These are phyloP conservation scores for Aspergillus tubingensis DNA, from an alignment of 2,329 filamentous ascomycete genomes.

Conservation along the genomic window DNA sequence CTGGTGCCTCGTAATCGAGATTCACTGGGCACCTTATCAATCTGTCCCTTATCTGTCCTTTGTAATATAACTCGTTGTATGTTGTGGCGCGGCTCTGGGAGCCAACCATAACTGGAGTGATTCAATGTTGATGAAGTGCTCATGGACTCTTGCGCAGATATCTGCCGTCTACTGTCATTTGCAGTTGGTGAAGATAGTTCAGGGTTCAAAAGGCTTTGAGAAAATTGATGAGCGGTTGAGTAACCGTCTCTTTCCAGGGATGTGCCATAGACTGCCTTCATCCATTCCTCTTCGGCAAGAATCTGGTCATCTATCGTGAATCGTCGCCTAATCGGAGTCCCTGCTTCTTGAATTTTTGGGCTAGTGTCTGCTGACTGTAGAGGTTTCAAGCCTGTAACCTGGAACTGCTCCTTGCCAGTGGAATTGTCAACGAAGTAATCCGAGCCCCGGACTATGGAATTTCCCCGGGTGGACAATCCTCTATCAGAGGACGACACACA, in stretches of 20 bases:
- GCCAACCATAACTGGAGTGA: slow-evolving; percentile 16
- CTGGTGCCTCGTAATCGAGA: not conserved
- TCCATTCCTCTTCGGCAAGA: slow-evolving; percentile 23
- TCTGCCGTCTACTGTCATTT: not conserved
- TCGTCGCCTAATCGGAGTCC: slow-evolving; percentile 10
- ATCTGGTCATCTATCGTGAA: slow-evolving; percentile 34
- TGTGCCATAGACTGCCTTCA: not conserved
- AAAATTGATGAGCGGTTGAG: not conserved
- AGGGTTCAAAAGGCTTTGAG: not conserved
- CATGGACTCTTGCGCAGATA: not conserved
- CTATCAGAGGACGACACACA: not conserved
- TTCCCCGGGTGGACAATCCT: not conserved
- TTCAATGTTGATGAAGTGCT: slow-evolving; percentile 7
- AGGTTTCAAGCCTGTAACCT: not conserved
- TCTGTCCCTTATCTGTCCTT: not conserved
- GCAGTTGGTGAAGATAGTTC: not conserved
- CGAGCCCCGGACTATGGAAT: not conserved
- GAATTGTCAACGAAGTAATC: not conserved
- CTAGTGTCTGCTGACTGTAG: slow-evolving; percentile 4
- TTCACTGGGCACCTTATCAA: not conserved
- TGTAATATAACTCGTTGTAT: slow-evolving; percentile 10
- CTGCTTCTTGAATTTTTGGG: not conserved
- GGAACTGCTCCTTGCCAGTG: not conserved
- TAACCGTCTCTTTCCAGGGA: not conserved
- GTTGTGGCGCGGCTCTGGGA: slow-evolving; percentile 16